Evolutionary conservation across 768 basidiomycete genomes (phyloP).

Genomic region (Russula earlei): DNA sequence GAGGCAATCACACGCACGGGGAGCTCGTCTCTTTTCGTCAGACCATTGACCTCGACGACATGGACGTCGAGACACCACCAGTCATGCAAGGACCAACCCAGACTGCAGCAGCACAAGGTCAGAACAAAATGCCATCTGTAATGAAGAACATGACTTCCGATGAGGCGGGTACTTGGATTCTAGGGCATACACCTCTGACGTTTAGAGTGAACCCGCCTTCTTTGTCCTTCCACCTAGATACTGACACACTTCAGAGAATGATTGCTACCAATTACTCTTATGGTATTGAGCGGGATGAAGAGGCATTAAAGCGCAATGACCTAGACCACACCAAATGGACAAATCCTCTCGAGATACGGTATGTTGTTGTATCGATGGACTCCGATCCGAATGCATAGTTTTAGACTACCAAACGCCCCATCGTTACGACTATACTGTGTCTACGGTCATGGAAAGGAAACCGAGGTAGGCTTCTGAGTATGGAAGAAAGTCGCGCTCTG

Average conservation of each 20-base stretch:
- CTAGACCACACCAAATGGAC: slow-evolving; percentile 80
- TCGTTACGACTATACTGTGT: slow-evolving; percentile 88
- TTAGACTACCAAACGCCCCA: slow-evolving; percentile 78
- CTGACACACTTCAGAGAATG: slow-evolving; percentile 51
- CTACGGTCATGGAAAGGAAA: slow-evolving; percentile 94
- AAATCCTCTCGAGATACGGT: slow-evolving; percentile 78
- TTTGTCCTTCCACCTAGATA: neutral
- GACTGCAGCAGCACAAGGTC: neutral
- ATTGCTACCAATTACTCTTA: slow-evolving; percentile 76
- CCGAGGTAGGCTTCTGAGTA: slow-evolving; percentile 50
- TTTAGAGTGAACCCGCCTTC: slow-evolving; percentile 50
- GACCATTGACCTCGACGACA: slow-evolving; percentile 13
- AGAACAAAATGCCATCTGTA: slow-evolving; percentile 10
- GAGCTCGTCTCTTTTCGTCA: slow-evolving; percentile 74
- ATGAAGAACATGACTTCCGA: slow-evolving; percentile 66
- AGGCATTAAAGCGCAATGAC: slow-evolving; percentile 53
- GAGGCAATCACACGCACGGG: slow-evolving; percentile 58
- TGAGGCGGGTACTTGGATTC: slow-evolving; percentile 68
- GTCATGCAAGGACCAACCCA: slow-evolving; percentile 3
- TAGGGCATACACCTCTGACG: slow-evolving; percentile 69
- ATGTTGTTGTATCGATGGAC: neutral
- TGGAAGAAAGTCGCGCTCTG: neutral
- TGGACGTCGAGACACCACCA: slow-evolving; percentile 12
- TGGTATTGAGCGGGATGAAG: slow-evolving; percentile 74
- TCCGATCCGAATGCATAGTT: neutral